Base-by-base conservation (phyloP, 495 filamentous ascomycete species). In the Penicillium cataractarum region DNA sequence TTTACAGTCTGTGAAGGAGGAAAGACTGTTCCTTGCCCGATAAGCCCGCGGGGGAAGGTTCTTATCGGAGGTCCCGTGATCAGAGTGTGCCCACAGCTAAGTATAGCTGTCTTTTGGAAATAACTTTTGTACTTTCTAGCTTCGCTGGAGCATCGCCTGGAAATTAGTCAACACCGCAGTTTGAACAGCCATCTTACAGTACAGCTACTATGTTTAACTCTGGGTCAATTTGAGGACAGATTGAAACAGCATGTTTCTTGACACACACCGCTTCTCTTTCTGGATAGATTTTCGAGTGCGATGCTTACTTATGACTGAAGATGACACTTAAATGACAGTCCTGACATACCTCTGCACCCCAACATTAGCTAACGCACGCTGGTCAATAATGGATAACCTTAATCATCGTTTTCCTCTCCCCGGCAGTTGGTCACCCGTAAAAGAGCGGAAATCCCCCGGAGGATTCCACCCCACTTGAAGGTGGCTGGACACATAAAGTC, bases 41-140 rank as follows among this genome's bases (percentile, higher is more conserved):
- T 54, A 54, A 54, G 51, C 6, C 27, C 29, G 51, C 51, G 27
- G 51, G 29, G 51, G 51, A 0, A 0, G n/a, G n/a, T 37, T 3
- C 31, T 54, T 54, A 54, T 54, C 51, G 31, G n/a, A 15, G 51
- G 31, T 54, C 51, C 51, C 51, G 51, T 54, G 51, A 54, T 54
- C 46, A 29, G 12, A 6, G 6, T n/a, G 21, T 13, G 44, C n/a
- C 24, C 24, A 1, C 10, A 19, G 21, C 9, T 26, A 13, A 24
- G n/a, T 13, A 22, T 3, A 49, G n/a, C 6, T 1, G 7, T 19
- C 2, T 22, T 3, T 9, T 13, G 6, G 22, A 19, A 29, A 50
- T 13, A 15, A 3, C 2, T 12, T 39, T 15, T 13, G 3, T 31
- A 31, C 29, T 31, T 31, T 31, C 29, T 31, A 31, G 29, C 29